Conservation (phyloP, 2,329 filamentous ascomycete species). For the Pseudodiploospora longispora region DNA sequence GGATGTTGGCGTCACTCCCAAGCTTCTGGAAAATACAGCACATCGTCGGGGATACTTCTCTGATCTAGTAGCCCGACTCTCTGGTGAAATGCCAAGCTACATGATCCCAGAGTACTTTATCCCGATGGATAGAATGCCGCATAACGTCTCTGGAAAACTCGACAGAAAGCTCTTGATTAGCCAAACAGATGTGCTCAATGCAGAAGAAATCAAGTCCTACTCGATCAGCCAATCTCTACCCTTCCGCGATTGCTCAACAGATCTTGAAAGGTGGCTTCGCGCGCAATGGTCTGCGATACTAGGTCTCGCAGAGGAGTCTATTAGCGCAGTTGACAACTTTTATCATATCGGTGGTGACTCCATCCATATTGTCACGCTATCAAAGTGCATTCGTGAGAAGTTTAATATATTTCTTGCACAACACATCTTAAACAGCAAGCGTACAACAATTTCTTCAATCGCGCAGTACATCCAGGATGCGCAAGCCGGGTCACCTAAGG, state of each 20-base stretch:
- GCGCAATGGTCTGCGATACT: constrained; percentile 4
- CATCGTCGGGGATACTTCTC: background rate
- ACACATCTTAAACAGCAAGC: constrained; percentile 13
- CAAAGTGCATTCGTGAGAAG: constrained; percentile 9
- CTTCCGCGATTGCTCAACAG: constrained; percentile 5
- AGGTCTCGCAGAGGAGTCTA: constrained; percentile 5
- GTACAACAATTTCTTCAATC: constrained; percentile 11
- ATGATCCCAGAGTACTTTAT: constrained; percentile 6
- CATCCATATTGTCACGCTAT: constrained; percentile 12
- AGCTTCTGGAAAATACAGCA: too few species aligned
- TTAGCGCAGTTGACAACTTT: constrained; percentile 13
- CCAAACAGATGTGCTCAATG: background rate
- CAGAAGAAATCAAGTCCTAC: background rate
- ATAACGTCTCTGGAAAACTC: constrained; percentile 4
- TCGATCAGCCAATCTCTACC: background rate
- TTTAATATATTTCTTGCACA: constrained; percentile 9
- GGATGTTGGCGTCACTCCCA: background rate
- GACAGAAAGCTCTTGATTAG: constrained; percentile 3
- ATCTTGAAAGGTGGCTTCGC: constrained; percentile 3
- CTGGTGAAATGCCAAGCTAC: background rate
- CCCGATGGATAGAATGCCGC: constrained; percentile 4
- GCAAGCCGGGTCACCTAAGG: background rate
- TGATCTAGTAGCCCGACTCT: background rate
- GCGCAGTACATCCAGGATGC: constrained; percentile 9
- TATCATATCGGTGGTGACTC: constrained; percentile 14